phyloP scores from a whole-genome alignment of 2,329 filamentous ascomycete genomes.

The Oidium heveae region DNA sequence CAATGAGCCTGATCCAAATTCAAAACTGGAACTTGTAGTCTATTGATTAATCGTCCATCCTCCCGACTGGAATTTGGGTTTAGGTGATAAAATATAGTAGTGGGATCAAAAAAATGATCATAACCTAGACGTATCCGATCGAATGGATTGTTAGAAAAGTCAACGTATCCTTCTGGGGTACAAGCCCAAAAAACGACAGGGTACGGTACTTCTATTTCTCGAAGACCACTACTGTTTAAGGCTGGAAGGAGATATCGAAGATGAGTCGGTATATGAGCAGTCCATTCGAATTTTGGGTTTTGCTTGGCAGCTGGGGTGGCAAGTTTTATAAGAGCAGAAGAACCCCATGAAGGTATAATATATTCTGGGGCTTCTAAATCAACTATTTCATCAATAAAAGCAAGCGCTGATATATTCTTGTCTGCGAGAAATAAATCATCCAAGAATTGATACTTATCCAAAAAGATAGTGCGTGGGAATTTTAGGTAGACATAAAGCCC shows the following conservation, averaged over 20 bases:
- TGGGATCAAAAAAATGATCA: slow-evolving; percentile 50
- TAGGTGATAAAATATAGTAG: slow-evolving; percentile 66
- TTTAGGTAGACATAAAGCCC: slow-evolving; percentile 58
- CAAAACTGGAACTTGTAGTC: slow-evolving; percentile 39
- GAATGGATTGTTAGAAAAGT: slow-evolving; percentile 59
- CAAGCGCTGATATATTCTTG: slow-evolving; percentile 48
- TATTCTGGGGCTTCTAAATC: slow-evolving; percentile 85
- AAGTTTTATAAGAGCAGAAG: slow-evolving; percentile 50
- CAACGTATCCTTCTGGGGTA: slow-evolving; percentile 33
- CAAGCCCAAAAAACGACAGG: slow-evolving; percentile 86
- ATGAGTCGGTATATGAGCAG: slow-evolving; percentile 53
- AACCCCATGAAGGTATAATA: slow-evolving; percentile 53
- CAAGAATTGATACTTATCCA: slow-evolving; percentile 64
- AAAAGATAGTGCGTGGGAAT: slow-evolving; percentile 57
- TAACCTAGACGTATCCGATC: slow-evolving; percentile 68
- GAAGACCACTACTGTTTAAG: slow-evolving; percentile 21
- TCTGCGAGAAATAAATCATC: slow-evolving; percentile 55
- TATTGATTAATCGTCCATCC: slow-evolving; percentile 21
- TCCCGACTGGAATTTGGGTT: slow-evolving; percentile 17
- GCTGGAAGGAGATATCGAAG: slow-evolving; percentile 54
- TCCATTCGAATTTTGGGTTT: slow-evolving; percentile 25
- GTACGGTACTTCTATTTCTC: slow-evolving; percentile 39
- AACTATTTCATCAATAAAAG: slow-evolving; percentile 46
- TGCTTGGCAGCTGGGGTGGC: slow-evolving; percentile 19
- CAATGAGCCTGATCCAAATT: slow-evolving; percentile 23